phyloP scores from a whole-genome alignment of 495 filamentous ascomycete genomes.

The Annulohypoxylon stygium region DNA sequence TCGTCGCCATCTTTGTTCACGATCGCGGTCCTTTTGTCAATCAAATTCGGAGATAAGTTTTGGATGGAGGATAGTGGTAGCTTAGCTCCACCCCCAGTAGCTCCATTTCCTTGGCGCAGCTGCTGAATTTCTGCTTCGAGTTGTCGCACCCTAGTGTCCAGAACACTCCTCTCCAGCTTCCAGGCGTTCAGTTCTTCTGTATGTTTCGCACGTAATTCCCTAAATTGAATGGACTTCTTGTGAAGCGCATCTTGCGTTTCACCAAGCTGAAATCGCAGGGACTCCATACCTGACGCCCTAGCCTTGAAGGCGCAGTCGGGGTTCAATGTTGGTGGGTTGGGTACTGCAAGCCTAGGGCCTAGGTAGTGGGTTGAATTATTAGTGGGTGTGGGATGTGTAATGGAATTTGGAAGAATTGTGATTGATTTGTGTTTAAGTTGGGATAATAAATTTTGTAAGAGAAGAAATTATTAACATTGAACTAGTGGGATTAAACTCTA shows the following conservation, averaged over 20 bases:
- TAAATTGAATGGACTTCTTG: constrained; percentile 34
- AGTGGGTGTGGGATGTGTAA: neutral
- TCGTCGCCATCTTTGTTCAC: constrained; percentile 4
- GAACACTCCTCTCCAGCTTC: constrained; percentile 36
- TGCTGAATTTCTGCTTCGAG: constrained; percentile 40
- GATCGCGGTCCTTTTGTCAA: neutral
- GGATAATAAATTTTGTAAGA: neutral
- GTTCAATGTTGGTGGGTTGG: neutral
- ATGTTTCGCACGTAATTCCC: constrained; percentile 38
- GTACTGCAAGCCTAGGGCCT: neutral
- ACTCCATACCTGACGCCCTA: constrained; percentile 28
- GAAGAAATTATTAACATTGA: neutral
- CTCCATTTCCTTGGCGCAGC: constrained; percentile 21
- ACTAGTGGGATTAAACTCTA: constrained; percentile 10
- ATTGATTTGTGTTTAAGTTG: constrained; percentile 1
- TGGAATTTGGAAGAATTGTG: neutral
- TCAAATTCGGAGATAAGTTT: neutral
- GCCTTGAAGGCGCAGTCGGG: constrained; percentile 3
- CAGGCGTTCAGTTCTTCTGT: constrained; percentile 17
- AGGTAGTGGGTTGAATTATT: neutral
- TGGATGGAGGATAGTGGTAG: neutral
- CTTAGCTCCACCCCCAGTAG: neutral
- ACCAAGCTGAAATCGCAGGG: constrained; percentile 45
- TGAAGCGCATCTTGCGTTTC: constrained; percentile 48
- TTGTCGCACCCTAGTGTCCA: constrained; percentile 29